Percentiles rank a stretch among this genome's conserved stretches.
phyloP scores from a whole-genome alignment of 108 stramenopile species.

The Tribonema minus region DNA sequence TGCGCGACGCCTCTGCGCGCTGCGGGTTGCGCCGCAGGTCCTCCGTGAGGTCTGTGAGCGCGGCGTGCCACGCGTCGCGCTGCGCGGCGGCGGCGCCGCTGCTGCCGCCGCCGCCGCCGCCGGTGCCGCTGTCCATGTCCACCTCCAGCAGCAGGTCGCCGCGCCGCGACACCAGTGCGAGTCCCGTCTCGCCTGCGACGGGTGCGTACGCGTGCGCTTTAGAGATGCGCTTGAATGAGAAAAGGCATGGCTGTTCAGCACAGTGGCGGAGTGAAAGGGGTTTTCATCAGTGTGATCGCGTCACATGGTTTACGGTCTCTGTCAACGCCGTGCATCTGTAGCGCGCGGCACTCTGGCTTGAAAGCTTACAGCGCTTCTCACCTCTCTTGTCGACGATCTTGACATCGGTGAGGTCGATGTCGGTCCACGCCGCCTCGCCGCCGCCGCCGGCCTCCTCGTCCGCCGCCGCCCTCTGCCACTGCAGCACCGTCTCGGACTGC shows the following conservation, averaged over 20 bases:
- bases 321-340: too few species aligned
- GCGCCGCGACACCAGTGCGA: conserved; percentile 19
- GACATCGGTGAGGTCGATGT: conserved; percentile 39
- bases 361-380: background rate
- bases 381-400: conserved; percentile 37
- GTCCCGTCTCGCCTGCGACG: background rate
- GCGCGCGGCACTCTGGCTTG: too few species aligned
- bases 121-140: background rate
- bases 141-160: conserved; percentile 42
- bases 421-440: conserved; percentile 5
- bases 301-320: too few species aligned
- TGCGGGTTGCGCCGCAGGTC: conserved; percentile 21
- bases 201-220: too few species aligned
- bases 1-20: conserved; percentile 14
- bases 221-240: too few species aligned
- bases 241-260: too few species aligned
- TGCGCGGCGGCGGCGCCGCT: background rate
- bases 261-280: too few species aligned
- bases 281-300: too few species aligned
- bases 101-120: background rate
- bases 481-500: conserved; percentile 21
- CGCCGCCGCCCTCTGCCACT: conserved; percentile 2
- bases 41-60: conserved; percentile 9
- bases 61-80: background rate
- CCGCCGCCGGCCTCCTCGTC: background rate